Conservation (phyloP, 768 basidiomycete species). For the Phaffia tasmanica region DNA sequence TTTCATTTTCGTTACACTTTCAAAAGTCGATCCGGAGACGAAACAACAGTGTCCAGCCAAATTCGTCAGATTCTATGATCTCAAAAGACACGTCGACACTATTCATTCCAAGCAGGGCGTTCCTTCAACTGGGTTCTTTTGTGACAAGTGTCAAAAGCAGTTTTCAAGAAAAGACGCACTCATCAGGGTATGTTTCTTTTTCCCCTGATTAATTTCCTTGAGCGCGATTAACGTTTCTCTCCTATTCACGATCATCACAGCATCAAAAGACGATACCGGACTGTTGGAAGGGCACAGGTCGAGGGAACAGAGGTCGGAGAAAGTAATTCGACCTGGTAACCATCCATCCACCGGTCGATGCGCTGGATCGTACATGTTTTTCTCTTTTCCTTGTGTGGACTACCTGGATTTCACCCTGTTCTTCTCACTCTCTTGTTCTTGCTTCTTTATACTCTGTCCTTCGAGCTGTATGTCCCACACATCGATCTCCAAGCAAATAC, state of each 20-base stretch:
- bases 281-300: neutral
- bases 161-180: conserved; percentile 25
- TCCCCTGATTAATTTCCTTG: neutral
- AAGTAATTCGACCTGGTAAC: no score
- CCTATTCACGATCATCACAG: neutral
- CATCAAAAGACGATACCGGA: conserved; percentile 24
- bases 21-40: conserved; percentile 4
- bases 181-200: conserved; percentile 7
- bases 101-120: neutral
- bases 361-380: no score
- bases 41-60: conserved; percentile 5
- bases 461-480: no score
- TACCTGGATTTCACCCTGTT: no score
- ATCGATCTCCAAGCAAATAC: no score
- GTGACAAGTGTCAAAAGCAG: conserved; percentile 13
- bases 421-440: no score
- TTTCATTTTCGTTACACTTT: neutral
- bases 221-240: neutral
- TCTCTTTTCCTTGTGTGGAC: no score
- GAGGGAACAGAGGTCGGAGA: no score
- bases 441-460: no score
- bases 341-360: no score
- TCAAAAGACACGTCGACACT: no score
- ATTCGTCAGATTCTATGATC: neutral
- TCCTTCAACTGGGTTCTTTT: conserved; percentile 8